A percentile compares a stretch with the other conserved stretches of the same genome.
Conservation (phyloP, 108 stramenopile species). For the Skeletonema grethae region DNA sequence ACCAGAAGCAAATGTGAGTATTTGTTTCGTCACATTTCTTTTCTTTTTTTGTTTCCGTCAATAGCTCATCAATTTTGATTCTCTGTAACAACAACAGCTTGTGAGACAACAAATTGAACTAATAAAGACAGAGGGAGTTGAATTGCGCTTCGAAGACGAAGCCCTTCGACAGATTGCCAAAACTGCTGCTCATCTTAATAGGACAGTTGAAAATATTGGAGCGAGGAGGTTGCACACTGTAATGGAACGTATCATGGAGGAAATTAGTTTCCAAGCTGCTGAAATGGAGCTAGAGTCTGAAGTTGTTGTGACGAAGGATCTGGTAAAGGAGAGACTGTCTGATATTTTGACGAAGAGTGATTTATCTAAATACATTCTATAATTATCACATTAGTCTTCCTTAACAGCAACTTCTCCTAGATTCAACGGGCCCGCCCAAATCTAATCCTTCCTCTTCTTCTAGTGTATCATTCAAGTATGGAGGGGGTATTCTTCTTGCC, state of each 20-base stretch:
- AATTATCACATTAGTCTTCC: constrained; percentile 11
- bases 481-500: constrained; percentile 54
- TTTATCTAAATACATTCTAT: constrained; percentile 96
- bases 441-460: constrained; percentile 36
- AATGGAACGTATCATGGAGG: constrained; percentile 97
- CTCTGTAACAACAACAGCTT: constrained; percentile 34
- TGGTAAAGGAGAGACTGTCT: constrained; percentile 84
- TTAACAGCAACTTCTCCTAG: constrained; percentile 22
- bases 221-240: constrained; percentile 97
- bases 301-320: constrained; percentile 72
- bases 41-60: background rate
- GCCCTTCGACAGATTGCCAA: constrained; percentile 97
- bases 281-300: constrained; percentile 83
- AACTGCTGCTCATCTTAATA: constrained; percentile 92
- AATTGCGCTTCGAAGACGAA: constrained; percentile 92
- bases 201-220: constrained; percentile 99
- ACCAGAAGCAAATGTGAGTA: constrained; percentile 94
- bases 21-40: background rate
- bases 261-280: constrained; percentile 94
- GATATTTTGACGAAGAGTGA: constrained; percentile 83
- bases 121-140: constrained; percentile 92
- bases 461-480: constrained; percentile 10
- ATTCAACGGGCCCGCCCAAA: constrained; percentile 20
- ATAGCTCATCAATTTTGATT: background rate
- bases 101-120: constrained; percentile 94